Percentiles rank a stretch among this genome's conserved stretches.
These are phyloP conservation scores for Fusarium pseudocircinatum DNA, from an alignment of 2,329 filamentous ascomycete genomes.

Conservation along the genomic window DNA sequence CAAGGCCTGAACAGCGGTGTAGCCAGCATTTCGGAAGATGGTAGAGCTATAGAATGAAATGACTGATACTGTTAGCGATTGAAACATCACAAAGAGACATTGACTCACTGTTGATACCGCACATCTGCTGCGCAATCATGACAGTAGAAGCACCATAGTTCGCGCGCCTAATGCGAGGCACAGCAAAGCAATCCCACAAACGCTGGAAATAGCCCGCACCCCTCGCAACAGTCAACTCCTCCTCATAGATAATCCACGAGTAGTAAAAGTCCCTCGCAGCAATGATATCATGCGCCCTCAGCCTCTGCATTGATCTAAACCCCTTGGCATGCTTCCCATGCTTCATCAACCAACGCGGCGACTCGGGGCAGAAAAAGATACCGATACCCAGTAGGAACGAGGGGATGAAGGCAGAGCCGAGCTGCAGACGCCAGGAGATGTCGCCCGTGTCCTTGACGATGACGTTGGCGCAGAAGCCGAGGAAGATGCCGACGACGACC, in stretches of 20 bases:
- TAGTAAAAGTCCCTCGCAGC: constrained; percentile 67
- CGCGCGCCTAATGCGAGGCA: constrained; percentile 74
- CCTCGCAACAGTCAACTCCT: constrained; percentile 43
- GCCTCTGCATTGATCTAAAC: constrained; percentile 59
- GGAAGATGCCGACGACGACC: constrained; percentile 49
- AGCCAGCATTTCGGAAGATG: constrained; percentile 15
- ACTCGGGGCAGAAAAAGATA: constrained; percentile 73
- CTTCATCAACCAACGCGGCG: constrained; percentile 71
- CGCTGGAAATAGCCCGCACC: constrained; percentile 46
- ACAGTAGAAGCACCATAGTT: constrained; percentile 80
- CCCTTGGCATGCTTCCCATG: constrained; percentile 67
- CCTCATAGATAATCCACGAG: constrained; percentile 51
- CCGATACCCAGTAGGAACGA: constrained; percentile 62
- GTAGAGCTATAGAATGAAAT: constrained; percentile 37
- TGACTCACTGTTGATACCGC: constrained; percentile 40
- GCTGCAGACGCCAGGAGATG: constrained; percentile 69
- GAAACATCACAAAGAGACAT: accelerated
- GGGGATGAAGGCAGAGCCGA: constrained; percentile 66
- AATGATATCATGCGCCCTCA: constrained; percentile 63
- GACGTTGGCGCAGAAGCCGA: constrained; percentile 64
- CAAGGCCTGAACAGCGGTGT: neutral
- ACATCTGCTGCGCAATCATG: constrained; percentile 75
- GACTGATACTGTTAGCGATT: constrained; percentile 18
- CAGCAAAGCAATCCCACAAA: constrained; percentile 67
- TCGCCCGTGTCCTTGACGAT: constrained; percentile 60